Evolutionary conservation across 495 filamentous ascomycete species (phyloP).

Genomic region (Pyronema omphalodes): DNA sequence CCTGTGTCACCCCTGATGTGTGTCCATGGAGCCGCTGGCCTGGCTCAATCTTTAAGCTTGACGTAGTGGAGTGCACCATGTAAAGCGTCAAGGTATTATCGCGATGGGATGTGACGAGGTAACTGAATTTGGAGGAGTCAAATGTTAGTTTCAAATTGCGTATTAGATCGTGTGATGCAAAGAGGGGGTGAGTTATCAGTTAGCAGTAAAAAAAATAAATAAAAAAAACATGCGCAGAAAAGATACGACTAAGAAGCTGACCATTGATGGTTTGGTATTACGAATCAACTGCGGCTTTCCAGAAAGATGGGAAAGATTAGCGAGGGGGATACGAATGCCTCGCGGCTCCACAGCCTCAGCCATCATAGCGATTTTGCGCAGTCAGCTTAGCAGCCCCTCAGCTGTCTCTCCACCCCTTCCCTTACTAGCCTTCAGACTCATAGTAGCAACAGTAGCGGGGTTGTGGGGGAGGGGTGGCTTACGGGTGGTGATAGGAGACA

Average conservation of each 20-base stretch:
- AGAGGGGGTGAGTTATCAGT: conserved; percentile 5
- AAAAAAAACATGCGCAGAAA: conserved; percentile 5
- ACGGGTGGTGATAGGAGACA: conserved; percentile 24
- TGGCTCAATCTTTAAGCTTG: conserved; percentile 46
- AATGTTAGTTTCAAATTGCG: conserved; percentile 23
- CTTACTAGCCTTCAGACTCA: too few relatives aligned
- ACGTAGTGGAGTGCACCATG: conserved; percentile 55
- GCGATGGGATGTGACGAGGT: conserved; percentile 67
- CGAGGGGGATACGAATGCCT: conserved; percentile 2
- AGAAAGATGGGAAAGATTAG: conserved; percentile 2
- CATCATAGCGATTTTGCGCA: background rate
- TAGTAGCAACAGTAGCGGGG: too few relatives aligned
- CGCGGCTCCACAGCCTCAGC: background rate
- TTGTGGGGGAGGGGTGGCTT: conserved; percentile 6
- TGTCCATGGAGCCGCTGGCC: conserved; percentile 82
- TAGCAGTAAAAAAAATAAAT: background rate
- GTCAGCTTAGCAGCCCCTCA: background rate
- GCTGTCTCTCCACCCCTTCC: too few relatives aligned
- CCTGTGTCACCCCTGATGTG: conserved; percentile 73
- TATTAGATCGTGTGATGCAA: conserved; percentile 2
- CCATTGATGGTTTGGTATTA: conserved; percentile 25
- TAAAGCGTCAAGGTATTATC: conserved; percentile 89
- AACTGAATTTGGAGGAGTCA: conserved; percentile 58
- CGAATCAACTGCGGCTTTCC: background rate
- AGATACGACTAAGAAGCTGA: conserved; percentile 7